Conservation (phyloP, 2,329 filamentous ascomycete genomes). For the Decorospora gaudefroyi region DNA sequence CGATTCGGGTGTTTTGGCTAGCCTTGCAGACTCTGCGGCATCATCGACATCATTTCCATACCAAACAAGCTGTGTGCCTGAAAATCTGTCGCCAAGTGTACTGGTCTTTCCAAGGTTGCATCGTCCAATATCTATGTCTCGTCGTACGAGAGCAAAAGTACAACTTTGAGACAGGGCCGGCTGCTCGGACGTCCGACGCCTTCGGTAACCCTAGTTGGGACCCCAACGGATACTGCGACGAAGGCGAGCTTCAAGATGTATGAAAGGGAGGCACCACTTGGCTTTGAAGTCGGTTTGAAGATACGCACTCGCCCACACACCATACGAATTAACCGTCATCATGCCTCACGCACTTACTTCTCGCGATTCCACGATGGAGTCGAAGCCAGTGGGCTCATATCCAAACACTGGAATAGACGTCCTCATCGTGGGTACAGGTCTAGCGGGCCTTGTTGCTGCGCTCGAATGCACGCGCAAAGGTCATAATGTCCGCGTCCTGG, state of each 20-base stretch:
- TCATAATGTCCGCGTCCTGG: slow-evolving; percentile 48
- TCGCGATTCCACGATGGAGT: slow-evolving; percentile 53
- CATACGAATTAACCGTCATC: slow-evolving; percentile 10
- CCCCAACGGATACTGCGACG: slow-evolving; percentile 23
- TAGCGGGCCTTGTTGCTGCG: slow-evolving; percentile 47
- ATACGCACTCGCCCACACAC: slow-evolving; percentile 8
- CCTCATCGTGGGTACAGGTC: slow-evolving; percentile 48
- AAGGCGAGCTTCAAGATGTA: slow-evolving; percentile 21
- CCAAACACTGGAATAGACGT: slow-evolving; percentile 49
- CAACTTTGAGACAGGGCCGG: slow-evolving; percentile 15
- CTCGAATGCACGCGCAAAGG: slow-evolving; percentile 50
- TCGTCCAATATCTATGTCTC: slow-evolving; percentile 3
- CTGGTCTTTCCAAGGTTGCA: slow-evolving; percentile 21
- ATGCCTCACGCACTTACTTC: slow-evolving; percentile 52
- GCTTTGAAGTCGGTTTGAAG: slow-evolving; percentile 7
- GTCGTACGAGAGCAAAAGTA: slow-evolving; percentile 5
- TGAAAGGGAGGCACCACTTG: slow-evolving; percentile 11
- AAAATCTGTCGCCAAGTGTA: slow-evolving; percentile 17
- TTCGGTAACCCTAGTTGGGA: slow-evolving; percentile 29
- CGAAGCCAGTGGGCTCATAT: slow-evolving; percentile 59
- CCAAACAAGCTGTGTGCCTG: slow-evolving; percentile 16
- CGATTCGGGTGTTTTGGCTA: slow-evolving; percentile 18
- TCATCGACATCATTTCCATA: slow-evolving; percentile 22
- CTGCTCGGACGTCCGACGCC: slow-evolving; percentile 23
- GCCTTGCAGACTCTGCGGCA: slow-evolving; percentile 1